Evolutionary conservation across 495 filamentous ascomycete species (phyloP), one percentile per base, ranked within the genome.

Genomic region (Penicillium cataractarum): DNA sequence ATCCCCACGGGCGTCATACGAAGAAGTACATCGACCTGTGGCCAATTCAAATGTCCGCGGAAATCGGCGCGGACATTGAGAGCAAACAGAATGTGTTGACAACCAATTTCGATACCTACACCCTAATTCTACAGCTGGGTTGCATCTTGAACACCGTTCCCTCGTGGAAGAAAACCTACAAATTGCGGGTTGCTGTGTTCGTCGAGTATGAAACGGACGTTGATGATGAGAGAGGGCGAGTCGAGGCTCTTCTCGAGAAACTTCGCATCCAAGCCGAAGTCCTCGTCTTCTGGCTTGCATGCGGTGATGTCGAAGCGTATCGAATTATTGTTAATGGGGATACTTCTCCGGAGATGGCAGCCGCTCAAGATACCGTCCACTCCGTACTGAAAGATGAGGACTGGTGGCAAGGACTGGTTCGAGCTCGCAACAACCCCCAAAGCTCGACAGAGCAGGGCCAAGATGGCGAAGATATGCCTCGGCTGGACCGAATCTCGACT

Each of bases 21-120:
- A 95, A 95, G 71, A 90, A 88, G 65, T 94, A 87, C 63, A 93
- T 96, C 56, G 92, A 96, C 65, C 78, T 96, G 10, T 96, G 92
- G 92, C 92, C 92, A 0, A 93, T 96, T 61, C 92, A 88, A 69
- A 87, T 85, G 85, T 92, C 90, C 12, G 92, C 92, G 32, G 91
- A 92, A 61, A 84, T 95, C 48, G 81, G 87, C 12, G 87, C 85
- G 13, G 85, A 88, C 63, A 80, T 66, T 3, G 82, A 84, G 64
- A 75, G 76, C 55, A 85, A 84, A 59, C 81, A 83, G 52, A 93
- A 88, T 67, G 83, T 94, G 19, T 70, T 92, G 49, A 96, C 92
- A 3, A 95, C 92, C 1, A 96, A 96, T 65, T 96, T 96, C 73
- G 92, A 96, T 68, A 96, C 91, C 9, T 96, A 96, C 71, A 96